Conservation (phyloP, 495 filamentous ascomycete genomes). For the Lentithecium fluviatile region DNA sequence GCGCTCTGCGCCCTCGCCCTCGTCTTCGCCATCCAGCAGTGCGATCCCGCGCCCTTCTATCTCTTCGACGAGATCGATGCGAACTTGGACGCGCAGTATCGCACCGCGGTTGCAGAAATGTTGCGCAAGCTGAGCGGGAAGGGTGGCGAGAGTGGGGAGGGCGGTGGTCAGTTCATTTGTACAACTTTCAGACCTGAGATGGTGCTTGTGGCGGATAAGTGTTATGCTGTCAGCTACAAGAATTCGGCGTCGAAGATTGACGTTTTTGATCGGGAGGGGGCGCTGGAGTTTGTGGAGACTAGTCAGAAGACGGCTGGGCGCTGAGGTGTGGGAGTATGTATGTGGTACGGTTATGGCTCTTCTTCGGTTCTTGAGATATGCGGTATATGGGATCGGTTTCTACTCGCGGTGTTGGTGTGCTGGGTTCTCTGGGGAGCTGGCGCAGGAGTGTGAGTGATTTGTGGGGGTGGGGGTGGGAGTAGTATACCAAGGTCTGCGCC, state of each 20-base stretch:
- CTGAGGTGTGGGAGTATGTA: not conserved
- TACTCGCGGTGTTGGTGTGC: no score
- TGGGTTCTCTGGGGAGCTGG: no score
- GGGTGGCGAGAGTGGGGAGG: conserved; percentile 21
- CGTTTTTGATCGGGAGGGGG: conserved; percentile 81
- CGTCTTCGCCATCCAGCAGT: conserved; percentile 97
- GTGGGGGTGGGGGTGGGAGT: no score
- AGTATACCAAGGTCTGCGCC: no score
- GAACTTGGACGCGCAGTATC: conserved; percentile 96
- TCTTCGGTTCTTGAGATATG: no score
- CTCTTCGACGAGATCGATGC: conserved; percentile 99
- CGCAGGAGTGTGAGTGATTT: no score
- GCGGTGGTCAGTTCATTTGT: conserved; percentile 60
- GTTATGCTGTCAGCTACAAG: conserved; percentile 91
- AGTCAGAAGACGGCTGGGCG: conserved; percentile 11
- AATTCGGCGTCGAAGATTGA: conserved; percentile 93
- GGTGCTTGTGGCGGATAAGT: conserved; percentile 91
- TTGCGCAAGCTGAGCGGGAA: conserved; percentile 50
- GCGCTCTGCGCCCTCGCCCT: conserved; percentile 94
- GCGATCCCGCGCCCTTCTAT: conserved; percentile 96
- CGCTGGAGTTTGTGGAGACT: conserved; percentile 90
- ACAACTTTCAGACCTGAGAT: conserved; percentile 99
- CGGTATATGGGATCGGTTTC: no score
- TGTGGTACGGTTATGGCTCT: no score
- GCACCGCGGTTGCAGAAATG: conserved; percentile 88